Evolutionary conservation across 2,329 filamentous ascomycete species (phyloP).

Genomic region (Pyricularia grisea): DNA sequence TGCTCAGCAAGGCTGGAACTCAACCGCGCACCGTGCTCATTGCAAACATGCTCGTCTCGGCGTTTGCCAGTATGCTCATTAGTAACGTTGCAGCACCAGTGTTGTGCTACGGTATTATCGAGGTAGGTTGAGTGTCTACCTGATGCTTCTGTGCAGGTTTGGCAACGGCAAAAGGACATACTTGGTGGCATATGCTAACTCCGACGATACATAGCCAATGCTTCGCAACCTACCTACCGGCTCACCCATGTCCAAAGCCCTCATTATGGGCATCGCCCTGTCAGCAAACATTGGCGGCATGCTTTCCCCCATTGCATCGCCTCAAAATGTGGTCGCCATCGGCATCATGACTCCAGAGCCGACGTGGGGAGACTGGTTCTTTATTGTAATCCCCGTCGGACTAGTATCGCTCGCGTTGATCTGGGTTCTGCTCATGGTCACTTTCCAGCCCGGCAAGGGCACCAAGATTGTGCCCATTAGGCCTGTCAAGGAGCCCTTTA

Average conservation of each 20-base stretch:
- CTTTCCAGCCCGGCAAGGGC: constrained; percentile 76
- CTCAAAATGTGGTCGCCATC: constrained; percentile 93
- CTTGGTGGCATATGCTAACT: constrained; percentile 6
- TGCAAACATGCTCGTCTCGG: constrained; percentile 98
- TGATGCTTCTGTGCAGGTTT: constrained; percentile 12
- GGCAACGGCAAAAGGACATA: not conserved
- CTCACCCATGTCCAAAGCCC: constrained; percentile 87
- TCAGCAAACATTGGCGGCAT: constrained; percentile 95
- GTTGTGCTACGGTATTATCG: constrained; percentile 94
- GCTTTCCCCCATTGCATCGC: constrained; percentile 92
- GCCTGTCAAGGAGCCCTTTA: constrained; percentile 79
- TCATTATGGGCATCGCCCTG: constrained; percentile 90
- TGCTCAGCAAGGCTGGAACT: constrained; percentile 92
- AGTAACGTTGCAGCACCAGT: constrained; percentile 97
- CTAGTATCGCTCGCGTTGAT: constrained; percentile 80
- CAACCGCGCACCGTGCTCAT: constrained; percentile 79
- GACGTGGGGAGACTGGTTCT: constrained; percentile 96
- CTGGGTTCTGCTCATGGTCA: constrained; percentile 76
- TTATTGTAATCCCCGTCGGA: constrained; percentile 87
- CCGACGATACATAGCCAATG: constrained; percentile 54
- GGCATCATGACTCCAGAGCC: constrained; percentile 91
- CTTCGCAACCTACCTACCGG: constrained; percentile 85
- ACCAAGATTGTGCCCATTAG: constrained; percentile 89
- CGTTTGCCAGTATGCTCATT: constrained; percentile 98
- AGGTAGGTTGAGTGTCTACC: constrained; percentile 38